Conservation (phyloP, 2,329 filamentous ascomycete genomes). For the Bipolaris victoriae region DNA sequence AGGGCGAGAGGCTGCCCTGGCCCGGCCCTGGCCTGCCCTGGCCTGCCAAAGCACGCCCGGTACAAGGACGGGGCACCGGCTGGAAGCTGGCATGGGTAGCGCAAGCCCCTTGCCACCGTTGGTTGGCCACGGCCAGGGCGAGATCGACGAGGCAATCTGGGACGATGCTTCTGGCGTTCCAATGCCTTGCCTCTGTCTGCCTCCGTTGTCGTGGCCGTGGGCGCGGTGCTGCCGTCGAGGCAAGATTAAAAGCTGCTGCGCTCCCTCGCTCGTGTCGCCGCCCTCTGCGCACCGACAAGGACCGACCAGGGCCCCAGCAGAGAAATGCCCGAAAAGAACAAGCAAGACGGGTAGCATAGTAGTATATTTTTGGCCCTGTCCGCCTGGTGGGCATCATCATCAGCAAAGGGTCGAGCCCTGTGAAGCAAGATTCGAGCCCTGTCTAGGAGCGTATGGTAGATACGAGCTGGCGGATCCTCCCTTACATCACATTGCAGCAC, state of each 20-base stretch:
- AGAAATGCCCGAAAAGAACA: constrained; percentile 25
- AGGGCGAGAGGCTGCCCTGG: constrained; percentile 23
- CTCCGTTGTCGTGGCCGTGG: neutral
- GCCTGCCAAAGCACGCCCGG: too few relatives aligned
- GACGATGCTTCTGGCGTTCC: constrained; percentile 9
- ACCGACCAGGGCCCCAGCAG: neutral
- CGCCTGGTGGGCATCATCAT: constrained; percentile 24
- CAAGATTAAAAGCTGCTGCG: constrained; percentile 1
- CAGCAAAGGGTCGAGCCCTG: constrained; percentile 21
- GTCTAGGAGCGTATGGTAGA: neutral
- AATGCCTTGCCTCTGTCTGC: neutral
- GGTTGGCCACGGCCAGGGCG: constrained; percentile 9
- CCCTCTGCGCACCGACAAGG: constrained; percentile 6
- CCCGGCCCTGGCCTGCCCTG: too few relatives aligned
- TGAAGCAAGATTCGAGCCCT: constrained; percentile 9
- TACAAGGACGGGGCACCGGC: too few relatives aligned
- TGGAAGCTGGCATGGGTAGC: neutral
- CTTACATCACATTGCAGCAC: constrained; percentile 12
- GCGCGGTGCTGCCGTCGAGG: neutral
- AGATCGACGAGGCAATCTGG: constrained; percentile 14
- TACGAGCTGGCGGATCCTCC: constrained; percentile 11
- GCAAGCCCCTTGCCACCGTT: constrained; percentile 2
- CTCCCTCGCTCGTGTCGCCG: neutral
- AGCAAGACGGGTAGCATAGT: constrained; percentile 13
- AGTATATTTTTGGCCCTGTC: constrained; percentile 28